phyloP scores from a whole-genome alignment of 192 early-diverging fungal species.

The Borealophlyctis nickersoniae region DNA sequence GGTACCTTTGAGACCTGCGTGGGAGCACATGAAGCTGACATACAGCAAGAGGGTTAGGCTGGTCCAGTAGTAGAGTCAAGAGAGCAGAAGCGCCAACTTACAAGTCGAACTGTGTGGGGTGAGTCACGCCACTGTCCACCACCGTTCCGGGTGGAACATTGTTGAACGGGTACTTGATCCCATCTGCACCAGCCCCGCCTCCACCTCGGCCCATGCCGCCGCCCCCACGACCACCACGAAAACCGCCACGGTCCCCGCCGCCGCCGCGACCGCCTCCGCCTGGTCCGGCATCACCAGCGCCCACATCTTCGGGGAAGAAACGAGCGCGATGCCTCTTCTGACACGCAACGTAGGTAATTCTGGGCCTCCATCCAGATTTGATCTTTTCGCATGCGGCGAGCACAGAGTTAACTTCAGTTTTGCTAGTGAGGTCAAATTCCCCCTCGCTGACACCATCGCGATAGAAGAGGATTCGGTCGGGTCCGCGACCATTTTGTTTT shows the following conservation, averaged over 20 bases:
- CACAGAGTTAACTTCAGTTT: conserved; percentile 69
- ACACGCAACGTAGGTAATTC: conserved; percentile 42
- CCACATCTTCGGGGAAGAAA: conserved; percentile 45
- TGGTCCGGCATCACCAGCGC: conserved; percentile 20
- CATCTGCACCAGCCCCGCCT: neutral
- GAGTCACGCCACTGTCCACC: too few species aligned
- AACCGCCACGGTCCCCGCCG: neutral
- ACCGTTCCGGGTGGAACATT: conserved; percentile 18
- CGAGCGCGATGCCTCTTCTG: conserved; percentile 80
- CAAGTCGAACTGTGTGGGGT: too few species aligned
- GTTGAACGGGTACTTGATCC: conserved; percentile 7
- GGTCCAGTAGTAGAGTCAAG: too few species aligned
- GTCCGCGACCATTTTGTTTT: conserved; percentile 60
- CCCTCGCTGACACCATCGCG: conserved; percentile 81
- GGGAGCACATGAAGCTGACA: conserved; percentile 28
- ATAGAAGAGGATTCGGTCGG: conserved; percentile 77
- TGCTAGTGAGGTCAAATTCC: conserved; percentile 65
- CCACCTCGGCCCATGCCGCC: neutral
- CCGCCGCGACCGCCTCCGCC: conserved; percentile 24
- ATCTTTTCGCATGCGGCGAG: conserved; percentile 47
- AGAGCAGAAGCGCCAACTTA: too few species aligned
- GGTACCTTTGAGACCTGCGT: conserved; percentile 39
- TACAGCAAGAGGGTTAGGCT: too few species aligned
- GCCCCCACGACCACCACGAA: conserved; percentile 1
- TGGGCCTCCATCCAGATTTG: conserved; percentile 57